Evolutionary conservation across 139 green algal genomes (phyloP), one percentile per base, ranked within the genome.

Genomic region (Coelastrella sp.): DNA sequence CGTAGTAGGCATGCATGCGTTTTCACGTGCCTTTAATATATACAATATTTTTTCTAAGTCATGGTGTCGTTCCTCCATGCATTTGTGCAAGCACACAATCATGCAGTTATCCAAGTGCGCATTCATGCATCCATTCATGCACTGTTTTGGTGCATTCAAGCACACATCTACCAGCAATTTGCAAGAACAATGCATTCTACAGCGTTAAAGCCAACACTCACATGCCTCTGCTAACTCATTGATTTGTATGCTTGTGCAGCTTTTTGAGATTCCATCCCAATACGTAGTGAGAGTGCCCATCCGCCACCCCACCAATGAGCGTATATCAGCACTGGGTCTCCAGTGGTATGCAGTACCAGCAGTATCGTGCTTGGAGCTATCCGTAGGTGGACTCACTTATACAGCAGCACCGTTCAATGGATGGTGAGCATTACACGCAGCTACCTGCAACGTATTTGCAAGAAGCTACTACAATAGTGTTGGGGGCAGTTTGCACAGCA

Each of bases 361-460:
- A 23, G 93, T 95, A 17, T 80, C 58, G 16, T 89, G 90, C 75
- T 85, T 94, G 54, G 90, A 94, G 79, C 60, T 95, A n/a, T 85
- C 75, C 47, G 59, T 95, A 13, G 93, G 93, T 6, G 93, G 93
- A 5, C 61, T 95, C 22, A 87, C 57, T 10, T 95, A 93, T 86
- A 95, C 93, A 16, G 93, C 79, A 16, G 61, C 73, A 22, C 93
- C 93, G 47, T 95, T 95, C 88, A 94, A 93, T 64, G 93, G 93
- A 47, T 94, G 92, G 92, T 47, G 92, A 86, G 47, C 13, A 73
- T 3, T 73, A 20, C 65, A 73, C 65, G 13, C 14, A 13, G 65
- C 65, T 73, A 73, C 65, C 11, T 16, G 11, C 65, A 13, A 2
- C 14, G 11, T 13, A 73, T 13, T 73, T 16, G 65, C 65, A 73